Evolutionary conservation across 305 asterid genomes (phyloP).

Genomic region (Rubia tinctorum): DNA sequence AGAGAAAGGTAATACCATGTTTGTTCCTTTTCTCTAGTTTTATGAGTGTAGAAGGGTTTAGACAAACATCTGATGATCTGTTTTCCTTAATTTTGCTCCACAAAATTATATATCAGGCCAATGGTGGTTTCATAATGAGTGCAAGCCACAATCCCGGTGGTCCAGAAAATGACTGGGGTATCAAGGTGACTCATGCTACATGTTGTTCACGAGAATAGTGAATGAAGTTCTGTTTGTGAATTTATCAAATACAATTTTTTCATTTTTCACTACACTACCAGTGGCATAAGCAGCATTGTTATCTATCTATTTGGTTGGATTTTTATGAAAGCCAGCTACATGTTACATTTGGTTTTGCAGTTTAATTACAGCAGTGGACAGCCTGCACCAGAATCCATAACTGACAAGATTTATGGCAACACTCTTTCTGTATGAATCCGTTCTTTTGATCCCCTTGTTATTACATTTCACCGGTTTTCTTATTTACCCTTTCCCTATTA

Average conservation of each 20-base stretch:
- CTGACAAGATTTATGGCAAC: constrained; percentile 95
- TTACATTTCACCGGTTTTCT: not conserved
- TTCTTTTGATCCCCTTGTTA: constrained; percentile 12
- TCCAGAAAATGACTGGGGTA: constrained; percentile 98
- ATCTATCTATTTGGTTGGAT: not conserved
- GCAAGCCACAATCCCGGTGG: constrained; percentile 99
- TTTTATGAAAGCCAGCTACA: not conserved
- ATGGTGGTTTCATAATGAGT: constrained; percentile 98
- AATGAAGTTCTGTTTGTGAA: not conserved
- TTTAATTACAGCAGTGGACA: constrained; percentile 98
- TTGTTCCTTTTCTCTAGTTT: constrained; percentile 18
- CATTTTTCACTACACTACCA: not conserved
- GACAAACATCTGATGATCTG: not conserved
- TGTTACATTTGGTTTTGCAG: constrained; percentile 43
- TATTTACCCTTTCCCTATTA: not conserved
- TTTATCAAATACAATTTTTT: not conserved
- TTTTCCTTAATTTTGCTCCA: constrained; percentile 3
- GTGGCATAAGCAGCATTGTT: not conserved
- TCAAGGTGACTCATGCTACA: constrained; percentile 54
- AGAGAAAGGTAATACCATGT: constrained; percentile 56
- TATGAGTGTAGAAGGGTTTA: constrained; percentile 14
- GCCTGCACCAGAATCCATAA: constrained; percentile 96
- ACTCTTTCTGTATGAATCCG: constrained; percentile 79
- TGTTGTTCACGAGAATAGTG: not conserved
- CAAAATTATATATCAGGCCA: constrained; percentile 49